These are phyloP conservation scores for Podospora comata DNA, from an alignment of 495 filamentous ascomycete genomes.

Conservation along the genomic window DNA sequence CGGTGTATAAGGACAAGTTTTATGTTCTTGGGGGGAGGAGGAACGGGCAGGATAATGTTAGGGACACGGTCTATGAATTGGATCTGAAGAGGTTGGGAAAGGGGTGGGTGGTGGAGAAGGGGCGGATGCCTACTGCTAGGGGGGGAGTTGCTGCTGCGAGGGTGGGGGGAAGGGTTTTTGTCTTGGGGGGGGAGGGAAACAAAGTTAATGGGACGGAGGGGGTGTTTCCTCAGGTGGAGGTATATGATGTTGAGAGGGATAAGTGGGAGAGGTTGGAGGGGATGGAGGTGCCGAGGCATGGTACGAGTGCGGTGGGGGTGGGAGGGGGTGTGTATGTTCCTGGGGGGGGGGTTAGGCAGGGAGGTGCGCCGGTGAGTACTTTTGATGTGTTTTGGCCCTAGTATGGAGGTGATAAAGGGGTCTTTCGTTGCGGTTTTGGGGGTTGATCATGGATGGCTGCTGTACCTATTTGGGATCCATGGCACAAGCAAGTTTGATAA, in stretches of 20 bases:
- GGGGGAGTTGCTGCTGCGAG: conserved; percentile 36
- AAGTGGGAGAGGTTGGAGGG: conserved; percentile 28
- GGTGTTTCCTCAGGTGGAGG: conserved; percentile 36
- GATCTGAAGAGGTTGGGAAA: conserved; percentile 26
- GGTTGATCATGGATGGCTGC: no score
- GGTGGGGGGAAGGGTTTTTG: conserved; percentile 34
- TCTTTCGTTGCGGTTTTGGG: no score
- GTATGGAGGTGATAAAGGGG: background rate
- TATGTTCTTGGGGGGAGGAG: conserved; percentile 41
- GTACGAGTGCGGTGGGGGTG: conserved; percentile 34
- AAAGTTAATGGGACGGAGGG: conserved; percentile 20
- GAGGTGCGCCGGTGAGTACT: conserved; percentile 24
- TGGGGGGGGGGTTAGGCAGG: conserved; percentile 26
- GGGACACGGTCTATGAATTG: conserved; percentile 37
- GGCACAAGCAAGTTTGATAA: background rate
- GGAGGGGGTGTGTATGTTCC: conserved; percentile 34
- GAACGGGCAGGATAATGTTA: conserved; percentile 27
- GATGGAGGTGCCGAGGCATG: conserved; percentile 40
- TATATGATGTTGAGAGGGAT: conserved; percentile 34
- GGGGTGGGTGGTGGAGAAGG: conserved; percentile 29
- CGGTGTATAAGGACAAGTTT: conserved; percentile 32
- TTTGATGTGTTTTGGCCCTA: conserved; percentile 28
- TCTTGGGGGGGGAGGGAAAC: conserved; percentile 47
- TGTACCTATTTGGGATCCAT: no score
- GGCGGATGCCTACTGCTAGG: conserved; percentile 34